Conservation (phyloP, 257 asterid species). For the Knoxia roxburghii region DNA sequence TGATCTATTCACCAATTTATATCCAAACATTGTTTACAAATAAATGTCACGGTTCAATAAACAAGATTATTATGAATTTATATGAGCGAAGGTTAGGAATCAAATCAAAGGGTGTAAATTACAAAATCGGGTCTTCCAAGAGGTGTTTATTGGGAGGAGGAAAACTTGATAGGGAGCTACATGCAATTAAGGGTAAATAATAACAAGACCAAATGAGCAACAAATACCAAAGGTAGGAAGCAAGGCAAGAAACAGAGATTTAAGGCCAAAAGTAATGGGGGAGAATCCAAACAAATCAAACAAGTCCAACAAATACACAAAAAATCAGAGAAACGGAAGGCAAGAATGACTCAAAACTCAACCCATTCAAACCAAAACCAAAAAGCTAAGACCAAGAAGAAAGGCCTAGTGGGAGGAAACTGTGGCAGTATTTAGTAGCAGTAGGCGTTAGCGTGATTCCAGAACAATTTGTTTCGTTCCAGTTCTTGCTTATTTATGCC, state of each 20-base stretch:
- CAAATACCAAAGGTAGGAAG: background rate
- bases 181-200: background rate
- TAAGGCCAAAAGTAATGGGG: background rate
- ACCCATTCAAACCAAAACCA: no score
- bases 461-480: conserved; percentile 8
- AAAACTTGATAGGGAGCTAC: no score
- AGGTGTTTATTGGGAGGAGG: no score
- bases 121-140: no score
- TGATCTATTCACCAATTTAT: no score
- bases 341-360: background rate
- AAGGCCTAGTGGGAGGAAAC: background rate
- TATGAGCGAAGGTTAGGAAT: no score
- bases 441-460: conserved; percentile 25
- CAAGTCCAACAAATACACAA: background rate
- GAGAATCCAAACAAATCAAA: conserved; percentile 4
- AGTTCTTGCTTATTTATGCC: no score
- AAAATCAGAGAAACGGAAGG: background rate
- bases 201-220: no score
- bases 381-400: background rate
- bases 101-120: no score
- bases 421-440: background rate
- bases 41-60: no score
- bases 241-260: background rate
- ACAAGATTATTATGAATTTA: no score
- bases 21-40: no score